These are phyloP conservation scores for Blastobotrys illinoisensis DNA, from an alignment of 1,139 yeast species.

Conservation along the genomic window DNA sequence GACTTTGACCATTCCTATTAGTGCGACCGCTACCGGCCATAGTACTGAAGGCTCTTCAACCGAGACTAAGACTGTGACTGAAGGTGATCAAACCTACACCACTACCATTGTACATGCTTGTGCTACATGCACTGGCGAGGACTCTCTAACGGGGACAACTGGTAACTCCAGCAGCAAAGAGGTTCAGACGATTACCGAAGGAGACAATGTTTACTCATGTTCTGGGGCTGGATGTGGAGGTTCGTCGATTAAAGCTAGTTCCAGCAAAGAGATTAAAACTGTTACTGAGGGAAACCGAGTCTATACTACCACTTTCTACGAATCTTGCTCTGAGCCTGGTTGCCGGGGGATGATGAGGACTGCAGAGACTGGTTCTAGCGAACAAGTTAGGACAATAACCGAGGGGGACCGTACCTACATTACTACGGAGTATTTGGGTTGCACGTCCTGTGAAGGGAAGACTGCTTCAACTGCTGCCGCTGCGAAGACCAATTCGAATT, in stretches of 20 bases:
- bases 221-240: neutral
- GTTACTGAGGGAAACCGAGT: neutral
- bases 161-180: neutral
- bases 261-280: neutral
- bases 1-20: neutral
- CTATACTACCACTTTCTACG: neutral
- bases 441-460: neutral
- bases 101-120: slow-evolving; percentile 5
- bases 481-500: neutral
- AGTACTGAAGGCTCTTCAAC: neutral
- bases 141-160: neutral
- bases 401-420: neutral
- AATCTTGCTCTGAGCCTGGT: neutral
- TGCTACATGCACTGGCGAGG: neutral
- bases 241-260: neutral
- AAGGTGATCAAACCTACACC: neutral
- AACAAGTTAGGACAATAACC: neutral
- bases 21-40: neutral
- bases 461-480: neutral
- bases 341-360: neutral
- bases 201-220: neutral
- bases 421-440: neutral
- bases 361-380: neutral
- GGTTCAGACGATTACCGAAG: neutral
- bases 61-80: neutral